Conservation (phyloP, 2,329 filamentous ascomycete species). For the Arthrobotrys megalospora region DNA sequence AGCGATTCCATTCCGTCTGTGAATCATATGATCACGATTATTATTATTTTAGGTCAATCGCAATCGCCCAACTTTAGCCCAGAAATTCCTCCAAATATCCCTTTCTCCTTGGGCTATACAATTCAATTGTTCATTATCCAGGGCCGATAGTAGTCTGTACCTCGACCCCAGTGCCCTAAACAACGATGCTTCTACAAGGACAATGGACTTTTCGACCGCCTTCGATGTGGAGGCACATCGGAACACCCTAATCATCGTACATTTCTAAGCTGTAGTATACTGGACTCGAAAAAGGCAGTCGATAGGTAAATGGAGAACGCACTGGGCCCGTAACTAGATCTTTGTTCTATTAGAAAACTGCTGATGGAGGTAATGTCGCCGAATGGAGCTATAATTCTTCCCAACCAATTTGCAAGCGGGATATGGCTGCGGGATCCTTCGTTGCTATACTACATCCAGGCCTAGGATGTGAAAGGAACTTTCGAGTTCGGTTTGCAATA, state of each 20-base stretch:
- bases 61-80: not conserved
- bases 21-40: not conserved
- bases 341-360: not conserved
- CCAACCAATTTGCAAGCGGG: too few relatives aligned
- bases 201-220: not conserved
- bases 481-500: too few relatives aligned
- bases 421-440: too few relatives aligned
- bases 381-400: too few relatives aligned
- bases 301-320: not conserved
- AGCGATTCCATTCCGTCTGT: slow-evolving; percentile 11
- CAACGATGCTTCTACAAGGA: not conserved
- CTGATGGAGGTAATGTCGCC: too few relatives aligned
- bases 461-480: too few relatives aligned
- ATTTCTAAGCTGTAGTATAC: not conserved
- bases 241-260: not conserved
- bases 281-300: not conserved
- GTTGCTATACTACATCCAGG: too few relatives aligned
- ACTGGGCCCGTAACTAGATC: not conserved
- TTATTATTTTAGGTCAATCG: not conserved
- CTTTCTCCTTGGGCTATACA: not conserved
- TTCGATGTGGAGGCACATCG: not conserved
- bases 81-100: not conserved
- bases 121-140: not conserved
- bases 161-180: too few relatives aligned
- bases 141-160: not conserved